Percentiles rank a stretch among this genome's conserved stretches.
Evolutionary conservation across 345 rosid genomes (phyloP).

Genomic region (Erodium maritimum): DNA sequence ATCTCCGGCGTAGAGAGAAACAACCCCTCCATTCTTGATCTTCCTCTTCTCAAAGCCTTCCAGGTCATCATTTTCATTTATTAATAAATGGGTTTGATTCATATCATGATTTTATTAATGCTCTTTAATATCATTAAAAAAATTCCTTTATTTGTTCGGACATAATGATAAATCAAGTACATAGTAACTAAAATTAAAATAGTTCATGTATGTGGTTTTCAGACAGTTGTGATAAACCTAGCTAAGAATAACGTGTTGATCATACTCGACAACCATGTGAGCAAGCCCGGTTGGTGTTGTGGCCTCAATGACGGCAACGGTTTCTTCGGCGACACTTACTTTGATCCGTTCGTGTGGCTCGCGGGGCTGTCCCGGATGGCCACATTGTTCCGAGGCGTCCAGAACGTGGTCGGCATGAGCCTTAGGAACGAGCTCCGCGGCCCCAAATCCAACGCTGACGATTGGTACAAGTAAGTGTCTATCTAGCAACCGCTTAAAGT

Average conservation of each 20-base stretch:
- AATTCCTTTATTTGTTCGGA: too few species aligned
- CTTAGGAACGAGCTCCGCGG: constrained; percentile 22
- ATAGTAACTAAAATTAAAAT: too few species aligned
- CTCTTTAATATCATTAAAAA: too few species aligned
- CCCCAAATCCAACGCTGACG: constrained; percentile 4
- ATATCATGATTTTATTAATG: too few species aligned
- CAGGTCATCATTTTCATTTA: constrained; percentile 13
- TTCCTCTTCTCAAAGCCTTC: constrained; percentile 23
- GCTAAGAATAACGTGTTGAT: constrained; percentile 12
- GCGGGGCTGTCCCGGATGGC: constrained; percentile 15
- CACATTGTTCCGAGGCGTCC: not conserved
- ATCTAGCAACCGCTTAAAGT: too few species aligned
- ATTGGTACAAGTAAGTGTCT: constrained; percentile 20
- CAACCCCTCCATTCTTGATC: constrained; percentile 26
- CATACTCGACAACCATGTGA: constrained; percentile 18
- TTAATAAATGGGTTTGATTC: too few species aligned
- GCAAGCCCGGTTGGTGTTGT: constrained; percentile 21
- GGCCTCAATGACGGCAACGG: constrained; percentile 10
- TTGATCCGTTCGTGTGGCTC: constrained; percentile 13
- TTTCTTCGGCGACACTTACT: constrained; percentile 17
- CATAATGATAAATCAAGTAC: too few species aligned
- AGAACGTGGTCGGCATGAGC: constrained; percentile 16
- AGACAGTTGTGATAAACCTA: constrained; percentile 8
- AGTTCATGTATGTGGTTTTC: not conserved
- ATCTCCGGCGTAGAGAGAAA: constrained; percentile 19